Evolutionary conservation across 2,329 filamentous ascomycete genomes (phyloP), one percentile per base, ranked within the genome.

Genomic region (Aphanocladium album): DNA sequence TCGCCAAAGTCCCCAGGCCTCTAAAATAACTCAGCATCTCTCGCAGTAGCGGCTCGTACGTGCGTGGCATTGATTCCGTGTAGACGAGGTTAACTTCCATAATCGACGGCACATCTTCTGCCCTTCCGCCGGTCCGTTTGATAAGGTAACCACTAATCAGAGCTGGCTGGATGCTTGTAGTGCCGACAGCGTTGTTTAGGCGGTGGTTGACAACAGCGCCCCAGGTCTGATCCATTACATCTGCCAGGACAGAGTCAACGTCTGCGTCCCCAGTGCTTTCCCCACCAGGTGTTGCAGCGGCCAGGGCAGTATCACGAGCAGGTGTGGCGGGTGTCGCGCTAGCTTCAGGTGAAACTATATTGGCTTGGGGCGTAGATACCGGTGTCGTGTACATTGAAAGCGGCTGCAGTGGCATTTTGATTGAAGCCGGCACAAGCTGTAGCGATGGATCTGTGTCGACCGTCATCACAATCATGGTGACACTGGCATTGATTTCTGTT

Each of bases 181-280:
- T 74, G 3, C 81, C 81, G 11, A 78, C 74, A 0, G 85, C 83
- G 67, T 84, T 87, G 71, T 82, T 85, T 17, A 88, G 77, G 16
- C 85, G 80, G 69, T 91, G 88, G 1, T 84, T 81, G 46, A 90
- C 80, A 17, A 95, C 78, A 5, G 89, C 83, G 21, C 87, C 89
- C 87, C 89, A 93, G 0, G 84, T 89, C 64, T 90, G 88, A 67
- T 95, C 90, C 1, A 86, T 86, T 2, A 84, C 74, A 68, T 95
- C 90, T 19, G 90, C 76, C 12, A 96, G 81, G 21, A 88, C 83
- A 1, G 88, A 84, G 61, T 93, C 89, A 5, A 69, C 63, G 5
- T 76, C 73, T 8, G 71, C 62, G 23, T 85, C 80, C 17, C 72
- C 70, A 2, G 74, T 69, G 52, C 73, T 72, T 39, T 78, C 75